phyloP scores from a whole-genome alignment of 257 asterid species.

The Eucommia ulmoides region DNA sequence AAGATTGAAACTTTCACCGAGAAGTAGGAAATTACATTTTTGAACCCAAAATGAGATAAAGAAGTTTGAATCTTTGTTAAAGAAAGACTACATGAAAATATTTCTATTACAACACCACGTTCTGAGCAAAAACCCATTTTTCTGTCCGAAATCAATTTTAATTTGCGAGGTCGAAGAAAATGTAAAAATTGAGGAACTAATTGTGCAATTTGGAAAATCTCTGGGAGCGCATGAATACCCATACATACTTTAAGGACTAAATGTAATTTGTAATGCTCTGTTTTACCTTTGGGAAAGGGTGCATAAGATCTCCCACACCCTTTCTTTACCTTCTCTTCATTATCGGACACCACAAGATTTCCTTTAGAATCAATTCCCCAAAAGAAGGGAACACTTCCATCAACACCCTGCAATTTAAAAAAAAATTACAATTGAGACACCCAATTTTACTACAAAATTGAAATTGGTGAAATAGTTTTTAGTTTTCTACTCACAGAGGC shows the following conservation, averaged over 20 bases:
- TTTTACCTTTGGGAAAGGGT: conserved; percentile 84
- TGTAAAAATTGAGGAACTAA: background rate
- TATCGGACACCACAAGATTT: conserved; percentile 66
- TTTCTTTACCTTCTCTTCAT: conserved; percentile 60
- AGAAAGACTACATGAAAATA: background rate
- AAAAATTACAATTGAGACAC: background rate
- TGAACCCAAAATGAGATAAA: background rate
- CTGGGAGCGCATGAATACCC: background rate
- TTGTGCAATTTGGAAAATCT: too few relatives aligned
- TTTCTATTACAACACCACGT: background rate
- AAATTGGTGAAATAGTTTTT: background rate
- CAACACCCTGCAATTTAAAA: conserved; percentile 37
- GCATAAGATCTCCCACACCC: conserved; percentile 90
- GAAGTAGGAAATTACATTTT: background rate
- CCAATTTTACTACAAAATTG: background rate
- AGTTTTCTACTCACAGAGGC: conserved; percentile 80
- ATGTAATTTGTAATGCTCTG: background rate
- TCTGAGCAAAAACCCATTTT: background rate
- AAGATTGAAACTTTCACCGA: background rate
- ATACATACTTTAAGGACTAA: background rate
- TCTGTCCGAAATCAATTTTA: background rate
- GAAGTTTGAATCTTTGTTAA: too few relatives aligned
- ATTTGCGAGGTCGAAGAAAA: background rate
- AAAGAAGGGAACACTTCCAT: conserved; percentile 71
- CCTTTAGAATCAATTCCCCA: conserved; percentile 95